These are phyloP conservation scores for Ilex asprella DNA, from an alignment of 257 asterid species.

Conservation along the genomic window DNA sequence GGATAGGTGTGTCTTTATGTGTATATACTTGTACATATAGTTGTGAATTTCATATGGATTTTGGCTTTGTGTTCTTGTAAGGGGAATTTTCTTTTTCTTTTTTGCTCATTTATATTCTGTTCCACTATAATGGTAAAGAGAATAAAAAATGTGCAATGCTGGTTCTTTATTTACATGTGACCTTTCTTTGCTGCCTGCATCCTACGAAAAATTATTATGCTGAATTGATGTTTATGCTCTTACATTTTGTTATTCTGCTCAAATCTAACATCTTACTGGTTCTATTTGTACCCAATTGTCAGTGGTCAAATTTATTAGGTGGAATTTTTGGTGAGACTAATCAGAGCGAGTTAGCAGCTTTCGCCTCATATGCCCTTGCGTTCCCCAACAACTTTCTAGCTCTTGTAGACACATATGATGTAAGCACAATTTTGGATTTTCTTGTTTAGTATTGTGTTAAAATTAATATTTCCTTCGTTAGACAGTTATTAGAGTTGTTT, in stretches of 20 bases:
- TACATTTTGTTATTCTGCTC: constrained; percentile 6
- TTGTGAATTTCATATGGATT: too few species aligned
- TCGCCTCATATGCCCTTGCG: constrained; percentile 84
- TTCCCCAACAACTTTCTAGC: constrained; percentile 83
- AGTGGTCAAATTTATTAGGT: constrained; percentile 46
- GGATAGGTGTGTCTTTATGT: too few species aligned
- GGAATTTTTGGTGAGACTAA: constrained; percentile 81
- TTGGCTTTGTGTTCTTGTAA: too few species aligned
- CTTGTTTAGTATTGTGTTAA: constrained; percentile 8
- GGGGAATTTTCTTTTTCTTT: too few species aligned
- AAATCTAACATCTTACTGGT: constrained; percentile 4
- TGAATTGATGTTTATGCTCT: constrained; percentile 5
- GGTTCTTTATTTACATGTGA: background rate
- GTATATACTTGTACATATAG: too few species aligned
- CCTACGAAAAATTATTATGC: background rate
- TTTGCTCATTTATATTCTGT: too few species aligned
- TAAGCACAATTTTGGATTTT: constrained; percentile 31
- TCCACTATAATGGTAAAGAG: too few species aligned
- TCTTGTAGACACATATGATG: constrained; percentile 94
- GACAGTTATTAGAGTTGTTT: background rate
- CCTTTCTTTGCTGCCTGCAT: background rate
- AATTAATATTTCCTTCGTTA: constrained; percentile 10
- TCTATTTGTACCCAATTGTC: constrained; percentile 15
- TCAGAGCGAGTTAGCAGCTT: constrained; percentile 90
- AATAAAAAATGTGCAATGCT: background rate